These are phyloP conservation scores for Lyophyllum atratum DNA, from an alignment of 768 basidiomycete genomes.

Conservation along the genomic window DNA sequence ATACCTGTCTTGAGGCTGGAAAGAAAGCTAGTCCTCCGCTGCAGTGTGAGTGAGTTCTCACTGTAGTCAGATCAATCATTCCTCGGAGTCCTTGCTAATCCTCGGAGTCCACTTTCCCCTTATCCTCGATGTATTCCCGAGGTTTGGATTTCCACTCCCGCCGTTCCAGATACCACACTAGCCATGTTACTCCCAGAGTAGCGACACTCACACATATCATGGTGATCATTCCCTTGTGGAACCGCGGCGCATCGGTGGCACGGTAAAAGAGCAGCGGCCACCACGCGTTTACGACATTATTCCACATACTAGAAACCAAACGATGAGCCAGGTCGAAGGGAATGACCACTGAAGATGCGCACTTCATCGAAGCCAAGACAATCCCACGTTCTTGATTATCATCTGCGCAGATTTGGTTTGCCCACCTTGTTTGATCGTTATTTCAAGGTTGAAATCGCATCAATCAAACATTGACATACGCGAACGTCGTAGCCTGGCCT, in stretches of 20 bases:
- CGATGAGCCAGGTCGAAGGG: not conserved
- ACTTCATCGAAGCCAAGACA: conserved; percentile 81
- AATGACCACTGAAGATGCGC: conserved; percentile 9
- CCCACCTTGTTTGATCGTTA: conserved; percentile 51
- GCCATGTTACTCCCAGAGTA: conserved; percentile 55
- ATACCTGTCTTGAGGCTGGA: not conserved
- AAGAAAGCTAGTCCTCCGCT: not conserved
- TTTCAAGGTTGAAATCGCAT: not conserved
- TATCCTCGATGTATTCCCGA: not conserved
- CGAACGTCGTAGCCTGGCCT: conserved; percentile 77
- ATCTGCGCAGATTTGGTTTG: conserved; percentile 75
- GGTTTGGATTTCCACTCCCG: conserved; percentile 25
- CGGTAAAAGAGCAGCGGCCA: conserved; percentile 74
- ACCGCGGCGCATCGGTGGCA: conserved; percentile 70
- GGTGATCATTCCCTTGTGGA: conserved; percentile 68
- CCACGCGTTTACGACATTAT: conserved; percentile 69
- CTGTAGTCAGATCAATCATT: too few relatives aligned
- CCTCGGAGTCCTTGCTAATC: too few relatives aligned
- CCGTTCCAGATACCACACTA: conserved; percentile 58
- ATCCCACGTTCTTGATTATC: conserved; percentile 70
- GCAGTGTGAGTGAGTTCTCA: too few relatives aligned
- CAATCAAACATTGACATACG: conserved; percentile 39
- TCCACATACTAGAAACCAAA: conserved; percentile 55
- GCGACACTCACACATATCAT: conserved; percentile 61
- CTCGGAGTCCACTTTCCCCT: not conserved